Conservation (phyloP, 1,284 basidiomycete species). For the Pyrrhoderma lamaoense region DNA sequence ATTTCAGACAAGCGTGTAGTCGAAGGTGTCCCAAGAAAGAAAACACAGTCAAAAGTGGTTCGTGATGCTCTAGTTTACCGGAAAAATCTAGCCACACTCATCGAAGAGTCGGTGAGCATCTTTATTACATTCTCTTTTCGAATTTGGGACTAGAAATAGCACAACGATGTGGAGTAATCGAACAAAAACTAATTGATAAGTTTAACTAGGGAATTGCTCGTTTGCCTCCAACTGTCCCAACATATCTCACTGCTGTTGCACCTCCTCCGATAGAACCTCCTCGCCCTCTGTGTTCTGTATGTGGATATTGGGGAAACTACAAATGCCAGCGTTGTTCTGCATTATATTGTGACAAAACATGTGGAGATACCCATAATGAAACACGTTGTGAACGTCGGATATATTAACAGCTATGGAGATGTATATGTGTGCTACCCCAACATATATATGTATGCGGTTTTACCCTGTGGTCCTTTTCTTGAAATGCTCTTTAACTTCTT, state of each 20-base stretch:
- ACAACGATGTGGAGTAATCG: not conserved
- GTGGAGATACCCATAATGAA: slow-evolving; percentile 50
- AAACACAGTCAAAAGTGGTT: slow-evolving; percentile 75
- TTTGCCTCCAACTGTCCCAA: slow-evolving; percentile 43
- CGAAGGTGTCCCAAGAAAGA: slow-evolving; percentile 47
- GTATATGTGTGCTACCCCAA: not conserved
- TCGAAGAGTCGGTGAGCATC: slow-evolving; percentile 68
- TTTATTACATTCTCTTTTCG: not conserved
- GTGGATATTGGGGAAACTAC: slow-evolving; percentile 62
- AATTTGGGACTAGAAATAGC: no score
- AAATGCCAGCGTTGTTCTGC: slow-evolving; percentile 52
- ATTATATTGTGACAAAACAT: slow-evolving; percentile 52
- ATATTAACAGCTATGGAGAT: slow-evolving; percentile 28
- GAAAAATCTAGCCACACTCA: slow-evolving; percentile 60
- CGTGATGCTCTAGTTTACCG: slow-evolving; percentile 72
- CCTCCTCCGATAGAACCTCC: slow-evolving; percentile 43
- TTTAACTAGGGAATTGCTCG: slow-evolving; percentile 46
- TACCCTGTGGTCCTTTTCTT: slow-evolving; percentile 26
- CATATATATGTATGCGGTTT: not conserved
- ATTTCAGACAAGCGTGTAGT: slow-evolving; percentile 61
- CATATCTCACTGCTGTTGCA: slow-evolving; percentile 50
- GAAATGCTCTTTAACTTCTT: slow-evolving; percentile 43
- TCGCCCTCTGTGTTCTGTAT: slow-evolving; percentile 55
- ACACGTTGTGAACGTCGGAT: slow-evolving; percentile 54
- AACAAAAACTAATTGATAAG: not conserved